Conservation (phyloP, 2,329 filamentous ascomycete species). For the Aspergillus eucalypticola region DNA sequence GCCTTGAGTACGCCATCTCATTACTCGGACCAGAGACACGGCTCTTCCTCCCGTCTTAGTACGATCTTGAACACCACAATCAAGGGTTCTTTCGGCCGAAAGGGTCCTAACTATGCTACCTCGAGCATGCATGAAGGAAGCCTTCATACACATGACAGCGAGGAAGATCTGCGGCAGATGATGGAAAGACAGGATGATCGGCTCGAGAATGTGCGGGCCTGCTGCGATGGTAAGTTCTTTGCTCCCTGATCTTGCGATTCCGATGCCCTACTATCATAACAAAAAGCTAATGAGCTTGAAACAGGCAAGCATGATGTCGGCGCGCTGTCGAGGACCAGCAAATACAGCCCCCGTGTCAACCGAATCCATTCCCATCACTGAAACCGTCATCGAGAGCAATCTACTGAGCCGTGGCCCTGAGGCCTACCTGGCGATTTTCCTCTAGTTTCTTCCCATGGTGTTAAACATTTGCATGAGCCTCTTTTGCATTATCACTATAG, state of each 20-base stretch:
- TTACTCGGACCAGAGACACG: slow-evolving; percentile 40
- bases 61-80: slow-evolving; percentile 51
- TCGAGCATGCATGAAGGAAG: slow-evolving; percentile 43
- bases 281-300: neutral
- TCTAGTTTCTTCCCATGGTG: slow-evolving; percentile 4
- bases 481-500: neutral
- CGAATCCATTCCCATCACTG: slow-evolving; percentile 41
- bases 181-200: slow-evolving; percentile 71
- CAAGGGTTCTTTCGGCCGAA: slow-evolving; percentile 52
- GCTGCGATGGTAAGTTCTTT: slow-evolving; percentile 82
- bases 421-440: slow-evolving; percentile 2
- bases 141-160: slow-evolving; percentile 63
- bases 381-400: neutral
- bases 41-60: slow-evolving; percentile 50
- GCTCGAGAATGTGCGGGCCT: slow-evolving; percentile 93
- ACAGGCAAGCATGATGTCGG: slow-evolving; percentile 72
- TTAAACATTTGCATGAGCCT: slow-evolving; percentile 1
- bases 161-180: slow-evolving; percentile 77
- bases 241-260: slow-evolving; percentile 16
- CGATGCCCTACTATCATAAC: neutral
- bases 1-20: slow-evolving; percentile 36
- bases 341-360: slow-evolving; percentile 42
- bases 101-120: slow-evolving; percentile 41
- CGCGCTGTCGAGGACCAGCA: slow-evolving; percentile 43
- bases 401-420: neutral